Evolutionary conservation across 805 yeast species (phyloP).

Genomic region (Lipomyces yamanashiensis): DNA sequence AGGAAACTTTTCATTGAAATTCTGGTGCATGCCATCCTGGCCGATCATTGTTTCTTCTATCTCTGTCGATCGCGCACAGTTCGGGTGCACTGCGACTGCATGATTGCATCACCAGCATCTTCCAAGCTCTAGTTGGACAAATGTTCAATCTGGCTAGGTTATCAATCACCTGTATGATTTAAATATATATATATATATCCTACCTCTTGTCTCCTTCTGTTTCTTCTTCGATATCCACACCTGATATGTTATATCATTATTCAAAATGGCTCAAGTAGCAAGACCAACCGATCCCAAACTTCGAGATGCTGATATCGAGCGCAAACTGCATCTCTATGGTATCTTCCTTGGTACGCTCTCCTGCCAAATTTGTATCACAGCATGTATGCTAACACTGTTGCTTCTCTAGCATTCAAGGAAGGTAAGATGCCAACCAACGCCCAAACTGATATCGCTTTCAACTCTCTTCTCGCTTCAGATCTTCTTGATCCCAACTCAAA

Average conservation of each 20-base stretch:
- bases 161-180: background rate
- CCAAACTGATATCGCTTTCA: slow-evolving; percentile 34
- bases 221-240: background rate
- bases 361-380: background rate
- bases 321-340: slow-evolving; percentile 32
- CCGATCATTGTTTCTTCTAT: background rate
- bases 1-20: background rate
- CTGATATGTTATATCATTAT: background rate
- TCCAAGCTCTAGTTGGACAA: background rate
- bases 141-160: slow-evolving; percentile 2
- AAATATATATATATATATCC: background rate
- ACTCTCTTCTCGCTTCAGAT: slow-evolving; percentile 22
- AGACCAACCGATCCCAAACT: slow-evolving; percentile 20
- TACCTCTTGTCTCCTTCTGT: background rate
- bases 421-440: slow-evolving; percentile 38
- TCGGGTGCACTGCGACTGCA: slow-evolving; percentile 1
- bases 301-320: slow-evolving; percentile 31
- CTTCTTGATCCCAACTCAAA: slow-evolving; percentile 14
- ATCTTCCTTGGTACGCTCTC: slow-evolving; percentile 17
- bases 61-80: slow-evolving; percentile 7
- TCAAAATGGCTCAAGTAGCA: slow-evolving; percentile 17
- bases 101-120: slow-evolving; percentile 13
- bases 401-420: slow-evolving; percentile 22
- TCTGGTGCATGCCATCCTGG: background rate
- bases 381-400: background rate